phyloP scores from a whole-genome alignment of 495 filamentous ascomycete genomes.

The Talaromyces adpressus region DNA sequence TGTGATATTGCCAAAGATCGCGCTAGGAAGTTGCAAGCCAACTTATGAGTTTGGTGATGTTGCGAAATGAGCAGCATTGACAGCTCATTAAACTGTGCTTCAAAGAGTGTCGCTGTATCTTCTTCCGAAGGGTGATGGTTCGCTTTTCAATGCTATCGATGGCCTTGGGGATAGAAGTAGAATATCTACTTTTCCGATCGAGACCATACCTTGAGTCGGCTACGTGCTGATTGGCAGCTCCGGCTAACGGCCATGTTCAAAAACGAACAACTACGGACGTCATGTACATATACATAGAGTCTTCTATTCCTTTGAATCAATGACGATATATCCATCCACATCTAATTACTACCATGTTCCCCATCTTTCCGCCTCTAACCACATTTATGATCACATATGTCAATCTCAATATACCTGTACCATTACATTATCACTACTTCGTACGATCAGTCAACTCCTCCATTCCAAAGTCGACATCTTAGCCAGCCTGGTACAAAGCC shows the following conservation, averaged over 20 bases:
- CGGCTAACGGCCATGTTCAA: too few species aligned
- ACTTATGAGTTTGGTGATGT: not conserved
- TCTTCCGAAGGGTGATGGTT: too few species aligned
- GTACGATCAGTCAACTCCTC: not conserved
- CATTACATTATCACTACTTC: not conserved
- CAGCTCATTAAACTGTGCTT: not conserved
- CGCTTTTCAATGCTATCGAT: too few species aligned
- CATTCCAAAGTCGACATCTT: conserved; percentile 14
- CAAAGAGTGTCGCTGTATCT: too few species aligned
- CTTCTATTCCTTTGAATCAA: not conserved
- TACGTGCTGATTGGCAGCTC: too few species aligned
- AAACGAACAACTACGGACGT: too few species aligned
- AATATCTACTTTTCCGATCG: too few species aligned
- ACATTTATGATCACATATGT: not conserved
- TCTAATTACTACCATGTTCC: not conserved
- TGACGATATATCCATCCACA: not conserved
- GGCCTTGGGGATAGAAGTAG: too few species aligned
- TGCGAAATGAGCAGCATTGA: not conserved
- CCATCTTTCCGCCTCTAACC: not conserved
- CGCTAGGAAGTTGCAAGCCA: conserved; percentile 40
- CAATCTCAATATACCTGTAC: not conserved
- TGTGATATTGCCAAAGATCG: conserved; percentile 65
- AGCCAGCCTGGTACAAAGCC: conserved; percentile 76
- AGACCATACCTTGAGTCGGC: too few species aligned
- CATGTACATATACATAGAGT: not conserved